Conservation (phyloP, 2,329 filamentous ascomycete species). For the Colletotrichum viniferum region DNA sequence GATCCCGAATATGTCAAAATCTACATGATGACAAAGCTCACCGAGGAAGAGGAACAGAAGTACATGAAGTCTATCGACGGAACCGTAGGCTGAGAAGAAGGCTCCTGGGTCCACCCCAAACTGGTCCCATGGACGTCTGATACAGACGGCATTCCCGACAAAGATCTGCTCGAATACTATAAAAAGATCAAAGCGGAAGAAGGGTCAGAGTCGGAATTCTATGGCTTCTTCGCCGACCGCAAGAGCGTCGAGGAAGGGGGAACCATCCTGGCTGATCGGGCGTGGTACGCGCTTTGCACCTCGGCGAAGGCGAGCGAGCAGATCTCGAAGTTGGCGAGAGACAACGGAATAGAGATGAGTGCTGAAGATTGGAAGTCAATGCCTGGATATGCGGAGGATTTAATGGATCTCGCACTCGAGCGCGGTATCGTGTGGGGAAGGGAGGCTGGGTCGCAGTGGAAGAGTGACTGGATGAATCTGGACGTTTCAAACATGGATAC, state of each 20-base stretch:
- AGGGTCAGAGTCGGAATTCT: background rate
- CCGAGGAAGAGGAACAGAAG: background rate
- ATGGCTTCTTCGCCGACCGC: background rate
- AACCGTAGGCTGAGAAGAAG: rapidly evolving
- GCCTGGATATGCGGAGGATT: background rate
- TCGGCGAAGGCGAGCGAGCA: background rate
- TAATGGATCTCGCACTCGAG: background rate
- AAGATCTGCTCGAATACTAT: background rate
- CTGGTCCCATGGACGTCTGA: background rate
- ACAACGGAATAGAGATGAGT: background rate
- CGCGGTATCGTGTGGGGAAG: background rate
- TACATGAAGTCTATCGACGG: background rate
- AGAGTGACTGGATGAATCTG: background rate
- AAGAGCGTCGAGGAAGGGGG: background rate
- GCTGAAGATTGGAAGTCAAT: rapidly evolving
- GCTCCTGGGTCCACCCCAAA: background rate
- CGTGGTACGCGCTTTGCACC: background rate
- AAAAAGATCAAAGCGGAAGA: background rate
- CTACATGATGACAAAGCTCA: background rate
- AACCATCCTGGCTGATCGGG: background rate
- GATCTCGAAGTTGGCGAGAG: background rate
- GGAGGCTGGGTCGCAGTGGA: background rate
- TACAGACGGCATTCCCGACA: background rate
- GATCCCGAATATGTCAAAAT: background rate
- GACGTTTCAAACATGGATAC: background rate